Evolutionary conservation across 2,329 filamentous ascomycete genomes (phyloP).

Genomic region (Beauveria brongniartii): DNA sequence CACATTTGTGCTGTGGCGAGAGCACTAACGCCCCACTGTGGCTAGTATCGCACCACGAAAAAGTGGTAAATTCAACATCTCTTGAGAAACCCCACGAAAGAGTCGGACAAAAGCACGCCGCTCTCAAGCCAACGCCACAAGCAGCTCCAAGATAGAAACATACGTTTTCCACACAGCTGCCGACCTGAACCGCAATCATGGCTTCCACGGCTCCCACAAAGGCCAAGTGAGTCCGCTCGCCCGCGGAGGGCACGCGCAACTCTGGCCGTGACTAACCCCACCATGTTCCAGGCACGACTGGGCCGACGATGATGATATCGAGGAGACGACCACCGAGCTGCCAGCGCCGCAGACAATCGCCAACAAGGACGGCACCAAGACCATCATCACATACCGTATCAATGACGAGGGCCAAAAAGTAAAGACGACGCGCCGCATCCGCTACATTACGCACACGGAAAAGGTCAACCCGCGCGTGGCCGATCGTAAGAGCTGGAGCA

Average conservation of each 20-base stretch:
- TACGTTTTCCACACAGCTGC: constrained; percentile 9
- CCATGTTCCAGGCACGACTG: constrained; percentile 59
- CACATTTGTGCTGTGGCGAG: constrained; percentile 8
- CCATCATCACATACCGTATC: constrained; percentile 79
- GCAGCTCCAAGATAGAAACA: neutral
- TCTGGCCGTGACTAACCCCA: constrained; percentile 26
- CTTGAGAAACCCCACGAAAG: constrained; percentile 31
- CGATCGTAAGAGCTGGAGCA: constrained; percentile 84
- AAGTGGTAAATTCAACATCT: constrained; percentile 31
- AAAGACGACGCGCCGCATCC: constrained; percentile 93
- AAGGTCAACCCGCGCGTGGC: constrained; percentile 94
- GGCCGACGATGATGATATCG: constrained; percentile 92
- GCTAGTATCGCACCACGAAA: constrained; percentile 32
- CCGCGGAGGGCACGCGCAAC: constrained; percentile 11
- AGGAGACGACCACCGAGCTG: constrained; percentile 60
- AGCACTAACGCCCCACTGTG: constrained; percentile 23
- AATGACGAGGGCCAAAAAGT: constrained; percentile 94
- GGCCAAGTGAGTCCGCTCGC: constrained; percentile 28
- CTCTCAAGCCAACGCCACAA: constrained; percentile 18
- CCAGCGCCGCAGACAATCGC: constrained; percentile 81
- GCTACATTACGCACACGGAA: constrained; percentile 83
- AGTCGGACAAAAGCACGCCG: constrained; percentile 13
- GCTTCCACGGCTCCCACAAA: constrained; percentile 31
- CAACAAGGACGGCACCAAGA: constrained; percentile 99
- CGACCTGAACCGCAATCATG: constrained; percentile 23